phyloP scores from a whole-genome alignment of 176 grass and related monocot species.

The Oryza longistaminata region DNA sequence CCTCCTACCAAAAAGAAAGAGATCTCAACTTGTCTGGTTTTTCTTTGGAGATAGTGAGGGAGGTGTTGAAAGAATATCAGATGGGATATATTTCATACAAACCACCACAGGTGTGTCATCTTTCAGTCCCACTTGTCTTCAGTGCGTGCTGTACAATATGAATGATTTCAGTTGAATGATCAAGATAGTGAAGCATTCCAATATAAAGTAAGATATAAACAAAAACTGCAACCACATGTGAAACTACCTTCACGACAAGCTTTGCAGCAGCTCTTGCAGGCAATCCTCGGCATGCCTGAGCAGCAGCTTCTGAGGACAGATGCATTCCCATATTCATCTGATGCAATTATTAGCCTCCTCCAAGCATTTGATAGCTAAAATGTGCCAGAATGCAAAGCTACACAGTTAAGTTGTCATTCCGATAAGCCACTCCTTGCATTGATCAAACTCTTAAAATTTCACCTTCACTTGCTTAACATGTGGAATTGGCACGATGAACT shows the following conservation, averaged over 20 bases:
- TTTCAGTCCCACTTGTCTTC: constrained; percentile 90
- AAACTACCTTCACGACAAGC: constrained; percentile 85
- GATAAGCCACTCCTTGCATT: constrained; percentile 28
- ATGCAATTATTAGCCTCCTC: constrained; percentile 98
- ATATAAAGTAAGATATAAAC: not conserved
- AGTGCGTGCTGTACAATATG: constrained; percentile 74
- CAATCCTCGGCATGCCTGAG: constrained; percentile 66
- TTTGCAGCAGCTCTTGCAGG: constrained; percentile 91
- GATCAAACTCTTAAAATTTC: constrained; percentile 24
- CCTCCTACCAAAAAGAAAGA: constrained; percentile 71
- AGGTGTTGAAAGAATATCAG: constrained; percentile 58
- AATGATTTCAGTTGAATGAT: constrained; percentile 24
- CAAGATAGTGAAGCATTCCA: constrained; percentile 1
- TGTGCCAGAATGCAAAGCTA: constrained; percentile 34
- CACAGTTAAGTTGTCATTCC: constrained; percentile 24
- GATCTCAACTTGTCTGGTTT: constrained; percentile 70
- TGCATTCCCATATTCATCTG: constrained; percentile 94
- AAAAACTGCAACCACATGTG: not conserved
- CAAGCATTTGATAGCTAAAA: constrained; percentile 77
- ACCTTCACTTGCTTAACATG: constrained; percentile 99
- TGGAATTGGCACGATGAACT: constrained; percentile 92
- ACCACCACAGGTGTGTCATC: constrained; percentile 99
- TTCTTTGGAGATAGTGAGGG: constrained; percentile 68
- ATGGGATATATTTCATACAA: constrained; percentile 86
- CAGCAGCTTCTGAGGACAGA: constrained; percentile 80